Conservation (phyloP, 352 stramenopile genomes). For the Phytophthora pseudosyringae region DNA sequence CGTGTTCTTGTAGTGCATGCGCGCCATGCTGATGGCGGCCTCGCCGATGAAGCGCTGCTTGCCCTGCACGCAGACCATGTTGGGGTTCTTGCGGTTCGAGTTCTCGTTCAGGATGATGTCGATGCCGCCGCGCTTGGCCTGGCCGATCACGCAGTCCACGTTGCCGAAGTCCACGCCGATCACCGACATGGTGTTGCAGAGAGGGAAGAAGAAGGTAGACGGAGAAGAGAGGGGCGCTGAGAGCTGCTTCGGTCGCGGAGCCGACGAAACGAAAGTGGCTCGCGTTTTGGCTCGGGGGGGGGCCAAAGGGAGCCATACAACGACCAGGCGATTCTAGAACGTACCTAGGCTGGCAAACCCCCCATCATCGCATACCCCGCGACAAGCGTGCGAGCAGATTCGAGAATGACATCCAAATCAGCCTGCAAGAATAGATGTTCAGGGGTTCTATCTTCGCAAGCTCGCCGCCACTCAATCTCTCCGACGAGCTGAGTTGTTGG, state of each 20-base stretch:
- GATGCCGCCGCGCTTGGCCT: slow-evolving; percentile 96
- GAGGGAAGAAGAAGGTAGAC: slow-evolving; percentile 1
- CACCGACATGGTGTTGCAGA: slow-evolving; percentile 91
- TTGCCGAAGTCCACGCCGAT: slow-evolving; percentile 98
- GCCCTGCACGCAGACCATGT: slow-evolving; percentile 87
- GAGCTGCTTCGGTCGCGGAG: slow-evolving; percentile 20
- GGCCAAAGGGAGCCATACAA: slow-evolving; percentile 21
- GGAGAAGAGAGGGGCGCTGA: neutral
- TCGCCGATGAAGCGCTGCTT: slow-evolving; percentile 96
- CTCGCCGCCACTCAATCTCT: slow-evolving; percentile 10
- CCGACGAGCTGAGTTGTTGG: neutral
- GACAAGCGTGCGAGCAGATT: slow-evolving; percentile 1
- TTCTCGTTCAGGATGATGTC: slow-evolving; percentile 99
- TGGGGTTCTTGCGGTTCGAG: slow-evolving; percentile 98
- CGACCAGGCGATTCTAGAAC: slow-evolving; percentile 32
- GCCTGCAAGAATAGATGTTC: neutral
- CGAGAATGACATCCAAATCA: neutral
- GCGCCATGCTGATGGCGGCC: slow-evolving; percentile 89
- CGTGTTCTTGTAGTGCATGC: slow-evolving; percentile 99
- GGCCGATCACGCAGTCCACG: slow-evolving; percentile 95
- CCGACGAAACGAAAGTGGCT: slow-evolving; percentile 42
- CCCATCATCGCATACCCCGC: slow-evolving; percentile 6
- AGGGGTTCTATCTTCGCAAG: neutral
- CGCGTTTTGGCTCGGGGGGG: slow-evolving; percentile 8
- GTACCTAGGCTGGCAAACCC: slow-evolving; percentile 21